These are phyloP conservation scores for Aleurites moluccanus DNA, from an alignment of 441 rosid species.

Conservation along the genomic window DNA sequence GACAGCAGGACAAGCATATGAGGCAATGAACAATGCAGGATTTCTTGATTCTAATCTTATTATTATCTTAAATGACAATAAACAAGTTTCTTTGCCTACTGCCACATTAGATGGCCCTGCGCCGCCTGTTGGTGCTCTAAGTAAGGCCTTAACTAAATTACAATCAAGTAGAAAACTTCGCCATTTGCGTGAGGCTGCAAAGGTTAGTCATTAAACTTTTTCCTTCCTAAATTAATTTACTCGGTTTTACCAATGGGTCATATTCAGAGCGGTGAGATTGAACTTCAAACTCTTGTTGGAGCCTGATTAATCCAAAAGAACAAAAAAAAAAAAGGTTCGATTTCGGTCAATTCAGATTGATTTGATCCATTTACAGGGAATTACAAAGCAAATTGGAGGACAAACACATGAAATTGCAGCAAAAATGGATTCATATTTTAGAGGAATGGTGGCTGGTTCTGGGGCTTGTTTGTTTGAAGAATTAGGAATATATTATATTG, in stretches of 20 bases:
- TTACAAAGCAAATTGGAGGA: conserved; percentile 21
- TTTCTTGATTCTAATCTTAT: conserved; percentile 24
- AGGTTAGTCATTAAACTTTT: conserved; percentile 8
- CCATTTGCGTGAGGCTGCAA: conserved; percentile 21
- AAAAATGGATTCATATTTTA: conserved; percentile 15
- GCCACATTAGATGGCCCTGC: conserved; percentile 27
- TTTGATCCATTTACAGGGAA: background rate
- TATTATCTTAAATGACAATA: conserved; percentile 25
- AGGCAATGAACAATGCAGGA: conserved; percentile 28
- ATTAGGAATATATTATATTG: conserved; percentile 23
- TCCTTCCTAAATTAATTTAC: too few relatives aligned
- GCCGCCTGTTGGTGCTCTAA: conserved; percentile 27
- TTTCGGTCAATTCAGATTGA: too few relatives aligned
- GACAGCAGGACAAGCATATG: conserved; percentile 26
- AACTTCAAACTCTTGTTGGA: too few relatives aligned
- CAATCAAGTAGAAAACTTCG: conserved; percentile 22
- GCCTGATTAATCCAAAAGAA: too few relatives aligned
- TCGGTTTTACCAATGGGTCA: too few relatives aligned
- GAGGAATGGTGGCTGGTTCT: conserved; percentile 9
- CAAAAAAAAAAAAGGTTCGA: too few relatives aligned
- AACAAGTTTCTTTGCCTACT: conserved; percentile 12
- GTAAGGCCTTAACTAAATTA: conserved; percentile 18
- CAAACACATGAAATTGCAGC: conserved; percentile 19
- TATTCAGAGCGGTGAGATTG: too few relatives aligned
- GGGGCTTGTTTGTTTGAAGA: conserved; percentile 26